Percentiles rank a stretch among this genome's conserved stretches.
These are phyloP conservation scores for Tremella fuciformis DNA, from an alignment of 768 basidiomycete species.

Conservation along the genomic window DNA sequence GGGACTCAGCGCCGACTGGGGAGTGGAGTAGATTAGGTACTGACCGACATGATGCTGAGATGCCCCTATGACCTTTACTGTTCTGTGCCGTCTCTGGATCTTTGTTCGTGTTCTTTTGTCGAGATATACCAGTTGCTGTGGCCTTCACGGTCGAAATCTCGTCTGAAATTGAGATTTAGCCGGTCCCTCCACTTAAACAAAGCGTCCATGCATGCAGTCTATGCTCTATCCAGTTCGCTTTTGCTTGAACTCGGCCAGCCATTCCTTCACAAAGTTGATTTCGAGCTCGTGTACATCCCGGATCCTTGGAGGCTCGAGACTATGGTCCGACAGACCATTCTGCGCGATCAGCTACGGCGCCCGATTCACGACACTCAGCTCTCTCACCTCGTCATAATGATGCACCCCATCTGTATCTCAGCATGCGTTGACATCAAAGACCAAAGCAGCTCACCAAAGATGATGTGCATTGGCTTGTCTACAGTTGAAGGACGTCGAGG, in stretches of 20 bases:
- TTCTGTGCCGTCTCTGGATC: too few relatives aligned
- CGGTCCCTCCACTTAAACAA: too few relatives aligned
- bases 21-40: too few relatives aligned
- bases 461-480: constrained; percentile 76
- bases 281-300: constrained; percentile 74
- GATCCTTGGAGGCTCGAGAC: constrained; percentile 72
- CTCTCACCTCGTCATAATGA: constrained; percentile 47
- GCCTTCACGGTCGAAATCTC: too few relatives aligned
- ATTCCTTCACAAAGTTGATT: constrained; percentile 71
- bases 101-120: too few relatives aligned
- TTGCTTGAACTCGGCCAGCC: constrained; percentile 60
- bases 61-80: too few relatives aligned
- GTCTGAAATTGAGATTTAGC: too few relatives aligned
- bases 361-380: neutral
- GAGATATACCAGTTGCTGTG: too few relatives aligned
- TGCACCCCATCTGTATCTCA: constrained; percentile 46
- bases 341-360: constrained; percentile 46
- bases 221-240: constrained; percentile 16
- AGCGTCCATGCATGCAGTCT: neutral
- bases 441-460: constrained; percentile 63
- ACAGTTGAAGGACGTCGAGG: constrained; percentile 67
- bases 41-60: too few relatives aligned
- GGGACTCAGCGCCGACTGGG: too few relatives aligned
- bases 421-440: neutral
- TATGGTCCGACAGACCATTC: constrained; percentile 65